Percentiles rank a stretch among this genome's conserved stretches.
Conservation (phyloP, 2,329 filamentous ascomycete species). For the Apiospora saccharicola region DNA sequence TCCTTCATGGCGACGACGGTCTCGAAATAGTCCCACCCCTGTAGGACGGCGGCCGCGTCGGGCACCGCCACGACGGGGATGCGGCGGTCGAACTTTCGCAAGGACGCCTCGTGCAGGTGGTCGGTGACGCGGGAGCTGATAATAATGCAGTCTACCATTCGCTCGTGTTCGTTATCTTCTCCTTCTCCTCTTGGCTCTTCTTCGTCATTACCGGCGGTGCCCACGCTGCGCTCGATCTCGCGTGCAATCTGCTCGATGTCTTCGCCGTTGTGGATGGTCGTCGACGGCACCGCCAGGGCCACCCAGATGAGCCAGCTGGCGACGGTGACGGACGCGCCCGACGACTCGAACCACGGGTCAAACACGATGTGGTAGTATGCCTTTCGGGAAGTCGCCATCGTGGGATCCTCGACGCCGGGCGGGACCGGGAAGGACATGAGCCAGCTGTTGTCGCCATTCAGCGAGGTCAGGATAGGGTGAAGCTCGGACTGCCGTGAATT, state of each 20-base stretch:
- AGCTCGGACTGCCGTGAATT: neutral
- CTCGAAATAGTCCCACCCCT: slow-evolving; percentile 29
- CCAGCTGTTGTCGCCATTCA: slow-evolving; percentile 47
- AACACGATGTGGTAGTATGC: slow-evolving; percentile 43
- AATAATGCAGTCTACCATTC: slow-evolving; percentile 30
- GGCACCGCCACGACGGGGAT: slow-evolving; percentile 31
- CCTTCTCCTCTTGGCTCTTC: no score
- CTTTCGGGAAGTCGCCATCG: slow-evolving; percentile 36
- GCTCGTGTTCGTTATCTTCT: no score
- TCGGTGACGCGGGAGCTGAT: slow-evolving; percentile 27
- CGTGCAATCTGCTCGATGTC: slow-evolving; percentile 30
- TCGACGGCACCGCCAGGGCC: slow-evolving; percentile 20
- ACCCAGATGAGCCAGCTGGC: slow-evolving; percentile 27
- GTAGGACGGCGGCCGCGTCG: slow-evolving; percentile 23
- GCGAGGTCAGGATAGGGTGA: slow-evolving; percentile 40
- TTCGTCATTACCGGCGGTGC: no score
- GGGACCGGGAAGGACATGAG: slow-evolving; percentile 39
- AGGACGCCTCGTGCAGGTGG: slow-evolving; percentile 29
- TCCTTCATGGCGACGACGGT: slow-evolving; percentile 23
- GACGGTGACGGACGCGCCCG: slow-evolving; percentile 29
- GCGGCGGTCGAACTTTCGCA: slow-evolving; percentile 27
- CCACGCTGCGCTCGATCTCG: slow-evolving; percentile 30
- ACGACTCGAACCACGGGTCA: slow-evolving; percentile 43
- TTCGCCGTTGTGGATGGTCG: slow-evolving; percentile 25
- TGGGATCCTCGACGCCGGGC: no score